Percentiles rank a stretch among this genome's conserved stretches.
Evolutionary conservation across 140 eudicot species (phyloP).

Genomic region (Senecio squalidus): DNA sequence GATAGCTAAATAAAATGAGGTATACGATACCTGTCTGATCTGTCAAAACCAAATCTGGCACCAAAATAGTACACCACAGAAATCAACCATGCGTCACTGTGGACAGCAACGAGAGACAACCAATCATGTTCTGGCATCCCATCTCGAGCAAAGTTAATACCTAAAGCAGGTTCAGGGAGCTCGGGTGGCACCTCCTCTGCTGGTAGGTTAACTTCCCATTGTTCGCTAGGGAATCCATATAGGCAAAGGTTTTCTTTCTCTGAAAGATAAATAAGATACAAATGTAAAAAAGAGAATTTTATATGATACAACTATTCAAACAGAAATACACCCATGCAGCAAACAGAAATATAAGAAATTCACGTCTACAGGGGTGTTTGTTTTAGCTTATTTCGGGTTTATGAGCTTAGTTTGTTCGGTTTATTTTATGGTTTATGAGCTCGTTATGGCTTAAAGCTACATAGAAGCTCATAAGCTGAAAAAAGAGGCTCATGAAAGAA

Average conservation of each 20-base stretch:
- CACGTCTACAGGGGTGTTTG: too few relatives aligned
- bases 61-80: constrained; percentile 82
- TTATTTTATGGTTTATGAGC: too few relatives aligned
- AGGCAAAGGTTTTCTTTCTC: constrained; percentile 83
- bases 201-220: constrained; percentile 83
- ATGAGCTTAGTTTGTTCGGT: too few relatives aligned
- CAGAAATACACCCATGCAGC: too few relatives aligned
- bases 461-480: too few relatives aligned
- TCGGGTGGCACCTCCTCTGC: constrained; percentile 91
- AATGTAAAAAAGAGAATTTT: too few relatives aligned
- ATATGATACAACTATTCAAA: background rate
- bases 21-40: constrained; percentile 64
- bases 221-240: constrained; percentile 72
- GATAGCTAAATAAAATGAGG: background rate
- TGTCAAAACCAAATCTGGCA: constrained; percentile 85
- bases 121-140: constrained; percentile 85
- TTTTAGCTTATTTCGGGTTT: too few relatives aligned
- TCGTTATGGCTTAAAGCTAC: too few relatives aligned
- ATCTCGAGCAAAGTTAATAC: constrained; percentile 84
- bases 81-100: constrained; percentile 83
- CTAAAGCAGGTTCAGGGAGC: constrained; percentile 93
- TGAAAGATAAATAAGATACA: constrained; percentile 20
- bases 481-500: too few relatives aligned
- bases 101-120: constrained; percentile 85
- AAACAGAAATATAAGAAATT: too few relatives aligned